Base-by-base conservation (phyloP, 306 rosid genomes). In the Vigna reflexopilosa region DNA sequence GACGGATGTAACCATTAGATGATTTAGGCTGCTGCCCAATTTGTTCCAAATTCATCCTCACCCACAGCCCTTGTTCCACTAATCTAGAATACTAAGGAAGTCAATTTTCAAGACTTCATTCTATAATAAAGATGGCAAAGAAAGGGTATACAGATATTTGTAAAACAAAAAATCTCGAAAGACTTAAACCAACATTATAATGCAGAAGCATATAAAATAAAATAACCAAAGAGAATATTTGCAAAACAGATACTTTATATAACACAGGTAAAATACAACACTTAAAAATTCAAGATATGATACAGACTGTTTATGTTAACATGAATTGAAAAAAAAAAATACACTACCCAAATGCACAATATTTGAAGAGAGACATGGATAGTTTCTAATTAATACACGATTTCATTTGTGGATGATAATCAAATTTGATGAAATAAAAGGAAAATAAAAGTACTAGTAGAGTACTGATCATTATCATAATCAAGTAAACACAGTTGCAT, bases 1-100 rank as follows among this genome's bases (percentile, higher is more conserved):
- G 82, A 77, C 96, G 96, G 74, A 89, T 90, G 87, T 86, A 90
- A 75, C 98, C 99, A 87, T 95, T 95, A 79, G 96, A 85, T 50
- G 92, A 79, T 87, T 88, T 93, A 55, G 89, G 73, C 72, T 85
- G 73, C 72, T 85, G 96, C 72, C 77, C 79, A 82, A 84, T 78
- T 75, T 65, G 98, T 79, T 91, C 96, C 77, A 80, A 77, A 93
- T 61, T 91, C 98, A 91, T 93, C 84, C 86, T 90, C 81, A 78
- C 54, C 83, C 83, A 79, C 82, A 87, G 77, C 85, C 88, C 87
- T 85, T 82, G 59, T 78, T 86, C 88, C 87, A 76, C 88, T 75
- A 77, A 84, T 83, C 88, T 84, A 78, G 55, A 51, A 47, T 7
- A 64, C 52, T 17, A 58, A 56, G 73, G 61, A 83, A 57, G 63